Evolutionary conservation across 352 stramenopile species (phyloP), one percentile per base, ranked within the genome.

Genomic region (Globisporangium okanoganense): DNA sequence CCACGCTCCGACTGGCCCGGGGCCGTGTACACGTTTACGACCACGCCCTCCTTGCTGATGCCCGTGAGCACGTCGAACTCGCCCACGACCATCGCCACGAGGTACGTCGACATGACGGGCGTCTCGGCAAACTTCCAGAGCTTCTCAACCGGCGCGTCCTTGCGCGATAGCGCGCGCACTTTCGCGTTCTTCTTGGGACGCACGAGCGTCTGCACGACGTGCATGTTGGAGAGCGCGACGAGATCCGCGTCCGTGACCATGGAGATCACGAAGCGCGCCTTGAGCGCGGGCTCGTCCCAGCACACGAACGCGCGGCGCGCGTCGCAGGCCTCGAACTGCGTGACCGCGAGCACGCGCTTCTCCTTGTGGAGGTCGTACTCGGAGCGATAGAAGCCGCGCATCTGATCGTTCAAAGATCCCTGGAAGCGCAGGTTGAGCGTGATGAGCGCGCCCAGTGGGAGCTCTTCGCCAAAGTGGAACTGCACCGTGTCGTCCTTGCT

Each of bases 51-150:
- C 56, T 75, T 73, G 22, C 83, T 97, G 41, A 95, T 72, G 40
- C 83, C 88, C 54, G 96, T 94, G 20, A 98, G 78, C 69, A 85
- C 87, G 75, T 99, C 96, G 70, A 99, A 99, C 76, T 99, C 94
- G 50, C 96, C 95, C 18, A 99, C 84, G 58, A 94, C 82, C 67
- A 96, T 98, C 1, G 94, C 96, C 27, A 99, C 75, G 0, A 99
- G 76, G 80, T 99, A 99, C 24, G 95, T 99, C 52, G 87, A 98
- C 97, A 99, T 99, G 62, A 97, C 80, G 0, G 96, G 96, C 25
- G 95, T 97, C 64, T 97, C 86, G n/a, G 92, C 76, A 70, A 97
- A 98, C 47, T 82, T 85, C 80, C 82, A 93, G 8, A 84, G 35
- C 61, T 92, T 92, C 58, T 92, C 82, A 27, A 70, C 73, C 2